Percentiles rank a stretch among this genome's conserved stretches.
These are phyloP conservation scores for Naganishia friedmannii DNA, from an alignment of 768 basidiomycete genomes.

Conservation along the genomic window DNA sequence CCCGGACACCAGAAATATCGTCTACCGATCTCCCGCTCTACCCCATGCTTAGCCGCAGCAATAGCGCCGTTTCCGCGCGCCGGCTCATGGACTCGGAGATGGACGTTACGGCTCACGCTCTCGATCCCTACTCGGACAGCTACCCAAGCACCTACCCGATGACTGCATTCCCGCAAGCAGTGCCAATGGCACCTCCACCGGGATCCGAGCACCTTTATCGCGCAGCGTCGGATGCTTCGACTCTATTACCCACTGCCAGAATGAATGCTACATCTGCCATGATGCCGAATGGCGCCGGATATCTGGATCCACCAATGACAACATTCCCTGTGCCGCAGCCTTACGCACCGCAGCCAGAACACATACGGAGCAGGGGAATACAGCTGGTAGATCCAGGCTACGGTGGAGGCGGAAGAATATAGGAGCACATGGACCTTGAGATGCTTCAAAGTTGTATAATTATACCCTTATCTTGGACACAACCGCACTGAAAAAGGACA, in stretches of 20 bases:
- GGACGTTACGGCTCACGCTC: no score
- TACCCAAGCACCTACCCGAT: neutral
- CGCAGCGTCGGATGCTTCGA: constrained; percentile 11
- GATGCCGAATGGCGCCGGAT: constrained; percentile 5
- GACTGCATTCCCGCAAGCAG: constrained; percentile 17
- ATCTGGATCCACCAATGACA: constrained; percentile 14
- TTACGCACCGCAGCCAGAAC: neutral
- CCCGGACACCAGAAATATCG: no score
- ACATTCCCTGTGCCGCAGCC: constrained; percentile 20
- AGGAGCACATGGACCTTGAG: neutral
- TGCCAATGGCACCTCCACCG: constrained; percentile 3
- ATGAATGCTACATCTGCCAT: neutral
- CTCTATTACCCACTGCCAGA: neutral
- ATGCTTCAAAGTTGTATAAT: neutral
- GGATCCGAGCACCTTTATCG: neutral
- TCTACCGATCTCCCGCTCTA: no score
- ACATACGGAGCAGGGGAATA: neutral
- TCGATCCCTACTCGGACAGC: no score
- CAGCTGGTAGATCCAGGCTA: constrained; percentile 17
- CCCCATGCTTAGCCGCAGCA: no score
- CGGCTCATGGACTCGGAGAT: neutral
- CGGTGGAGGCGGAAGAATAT: neutral
- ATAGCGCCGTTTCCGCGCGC: neutral
- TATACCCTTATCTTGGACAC: neutral
- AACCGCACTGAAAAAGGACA: no score